These are phyloP conservation scores for Ophiosphaerella herpotricha DNA, from an alignment of 2,329 filamentous ascomycete species.

Conservation along the genomic window DNA sequence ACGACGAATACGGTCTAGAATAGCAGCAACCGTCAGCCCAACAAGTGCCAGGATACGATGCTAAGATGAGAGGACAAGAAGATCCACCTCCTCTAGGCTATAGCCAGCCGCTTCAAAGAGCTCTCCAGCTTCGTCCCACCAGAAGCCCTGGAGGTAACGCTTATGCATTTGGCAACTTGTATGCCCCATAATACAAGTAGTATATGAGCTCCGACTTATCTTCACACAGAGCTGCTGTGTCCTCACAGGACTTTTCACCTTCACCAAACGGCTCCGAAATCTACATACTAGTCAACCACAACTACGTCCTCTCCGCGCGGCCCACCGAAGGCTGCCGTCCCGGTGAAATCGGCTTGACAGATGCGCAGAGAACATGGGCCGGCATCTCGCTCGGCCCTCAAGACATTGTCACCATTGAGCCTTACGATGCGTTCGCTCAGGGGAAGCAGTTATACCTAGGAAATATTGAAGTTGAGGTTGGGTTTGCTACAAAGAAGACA, in stretches of 20 bases:
- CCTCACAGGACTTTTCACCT: slow-evolving; percentile 77
- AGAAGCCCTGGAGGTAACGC: slow-evolving; percentile 61
- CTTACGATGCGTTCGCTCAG: slow-evolving; percentile 78
- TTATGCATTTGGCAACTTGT: slow-evolving; percentile 56
- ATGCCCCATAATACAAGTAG: background rate
- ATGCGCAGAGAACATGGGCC: slow-evolving; percentile 87
- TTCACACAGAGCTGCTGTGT: slow-evolving; percentile 71
- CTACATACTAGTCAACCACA: slow-evolving; percentile 75
- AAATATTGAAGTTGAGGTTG: slow-evolving; percentile 79
- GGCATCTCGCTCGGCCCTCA: slow-evolving; percentile 71
- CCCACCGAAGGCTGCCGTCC: slow-evolving; percentile 71
- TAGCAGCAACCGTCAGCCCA: slow-evolving; percentile 33
- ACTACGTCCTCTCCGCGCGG: slow-evolving; percentile 77
- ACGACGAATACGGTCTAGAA: slow-evolving; percentile 48
- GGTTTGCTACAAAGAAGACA: slow-evolving; percentile 78
- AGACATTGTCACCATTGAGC: slow-evolving; percentile 72
- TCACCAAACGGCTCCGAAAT: slow-evolving; percentile 71
- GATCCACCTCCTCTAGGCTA: slow-evolving; percentile 30
- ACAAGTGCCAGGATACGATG: slow-evolving; percentile 26
- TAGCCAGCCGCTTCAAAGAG: slow-evolving; percentile 24
- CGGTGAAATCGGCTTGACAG: slow-evolving; percentile 81
- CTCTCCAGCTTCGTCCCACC: slow-evolving; percentile 51
- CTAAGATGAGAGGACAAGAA: slow-evolving; percentile 39
- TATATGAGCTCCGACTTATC: slow-evolving; percentile 7
- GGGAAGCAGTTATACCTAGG: slow-evolving; percentile 73